Evolutionary conservation across 495 filamentous ascomycete genomes (phyloP).

Genomic region (Penicillium daleae): DNA sequence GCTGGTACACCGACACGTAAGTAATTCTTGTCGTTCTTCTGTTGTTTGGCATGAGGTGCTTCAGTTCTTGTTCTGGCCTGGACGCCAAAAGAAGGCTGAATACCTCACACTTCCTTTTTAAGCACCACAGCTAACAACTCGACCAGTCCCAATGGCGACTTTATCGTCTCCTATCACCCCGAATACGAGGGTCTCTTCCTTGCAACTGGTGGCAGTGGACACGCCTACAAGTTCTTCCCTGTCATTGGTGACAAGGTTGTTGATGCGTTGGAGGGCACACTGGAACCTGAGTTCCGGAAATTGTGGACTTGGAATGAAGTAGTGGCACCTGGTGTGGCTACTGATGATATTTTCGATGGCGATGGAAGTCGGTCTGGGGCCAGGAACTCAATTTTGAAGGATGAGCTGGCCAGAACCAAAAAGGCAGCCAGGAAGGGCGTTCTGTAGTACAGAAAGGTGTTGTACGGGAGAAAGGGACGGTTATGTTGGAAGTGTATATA

Average conservation of each 20-base stretch:
- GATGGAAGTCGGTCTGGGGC: slow-evolving; percentile 53
- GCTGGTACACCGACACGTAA: slow-evolving; percentile 87
- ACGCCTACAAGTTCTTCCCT: slow-evolving; percentile 89
- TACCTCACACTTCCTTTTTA: background rate
- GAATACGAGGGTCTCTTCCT: slow-evolving; percentile 69
- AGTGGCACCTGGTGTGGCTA: slow-evolving; percentile 32
- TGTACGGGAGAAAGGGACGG: too few relatives aligned
- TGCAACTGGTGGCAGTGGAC: slow-evolving; percentile 83
- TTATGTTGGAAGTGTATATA: background rate
- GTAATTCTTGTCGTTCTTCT: slow-evolving; percentile 12
- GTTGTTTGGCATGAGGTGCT: background rate
- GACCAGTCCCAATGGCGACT: slow-evolving; percentile 67
- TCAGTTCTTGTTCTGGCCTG: background rate
- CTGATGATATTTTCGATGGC: slow-evolving; percentile 40
- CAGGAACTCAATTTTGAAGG: slow-evolving; percentile 38
- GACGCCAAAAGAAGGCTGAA: background rate
- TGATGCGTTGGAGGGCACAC: slow-evolving; percentile 62
- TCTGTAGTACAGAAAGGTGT: too few relatives aligned
- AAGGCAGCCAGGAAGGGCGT: slow-evolving; percentile 31
- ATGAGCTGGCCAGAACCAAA: slow-evolving; percentile 46
- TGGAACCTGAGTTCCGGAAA: slow-evolving; percentile 58
- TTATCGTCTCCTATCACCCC: slow-evolving; percentile 79
- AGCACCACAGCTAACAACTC: background rate
- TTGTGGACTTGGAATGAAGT: slow-evolving; percentile 69
- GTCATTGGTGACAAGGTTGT: slow-evolving; percentile 80